phyloP scores from a whole-genome alignment of 2,329 filamentous ascomycete genomes.

The Podosphaera xanthii region DNA sequence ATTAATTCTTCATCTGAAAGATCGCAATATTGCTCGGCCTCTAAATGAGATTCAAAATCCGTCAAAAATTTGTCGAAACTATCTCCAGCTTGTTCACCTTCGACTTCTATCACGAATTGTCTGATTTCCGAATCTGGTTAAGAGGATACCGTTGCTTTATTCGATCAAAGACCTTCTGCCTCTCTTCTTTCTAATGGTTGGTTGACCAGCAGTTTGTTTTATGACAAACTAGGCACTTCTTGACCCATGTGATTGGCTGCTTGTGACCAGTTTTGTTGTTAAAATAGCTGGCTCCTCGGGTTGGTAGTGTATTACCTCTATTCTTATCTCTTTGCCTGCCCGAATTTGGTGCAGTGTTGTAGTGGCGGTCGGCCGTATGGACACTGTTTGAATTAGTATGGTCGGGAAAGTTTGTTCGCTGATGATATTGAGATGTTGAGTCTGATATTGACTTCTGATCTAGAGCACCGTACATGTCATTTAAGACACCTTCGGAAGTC shows the following conservation, averaged over 20 bases:
- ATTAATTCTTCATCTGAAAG: neutral
- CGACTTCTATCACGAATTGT: neutral
- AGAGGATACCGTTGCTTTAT: neutral
- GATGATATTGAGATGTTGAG: neutral
- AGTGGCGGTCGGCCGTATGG: neutral
- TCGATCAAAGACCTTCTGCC: neutral
- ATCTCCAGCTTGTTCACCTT: neutral
- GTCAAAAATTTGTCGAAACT: neutral
- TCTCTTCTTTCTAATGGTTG: neutral
- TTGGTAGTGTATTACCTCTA: neutral
- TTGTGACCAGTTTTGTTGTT: neutral
- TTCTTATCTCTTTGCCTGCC: neutral
- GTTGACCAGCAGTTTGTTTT: neutral
- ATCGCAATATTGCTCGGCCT: neutral
- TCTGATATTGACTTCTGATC: neutral
- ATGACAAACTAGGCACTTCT: neutral
- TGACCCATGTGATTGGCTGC: neutral
- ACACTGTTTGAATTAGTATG: neutral
- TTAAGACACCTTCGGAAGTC: neutral
- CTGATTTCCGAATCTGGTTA: neutral
- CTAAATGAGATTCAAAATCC: neutral
- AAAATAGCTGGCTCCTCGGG: neutral
- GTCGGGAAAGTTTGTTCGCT: neutral
- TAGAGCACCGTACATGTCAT: neutral
- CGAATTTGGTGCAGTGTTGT: neutral